These are phyloP conservation scores for Candida xyloterini DNA, from an alignment of 805 yeast genomes.

Conservation along the genomic window DNA sequence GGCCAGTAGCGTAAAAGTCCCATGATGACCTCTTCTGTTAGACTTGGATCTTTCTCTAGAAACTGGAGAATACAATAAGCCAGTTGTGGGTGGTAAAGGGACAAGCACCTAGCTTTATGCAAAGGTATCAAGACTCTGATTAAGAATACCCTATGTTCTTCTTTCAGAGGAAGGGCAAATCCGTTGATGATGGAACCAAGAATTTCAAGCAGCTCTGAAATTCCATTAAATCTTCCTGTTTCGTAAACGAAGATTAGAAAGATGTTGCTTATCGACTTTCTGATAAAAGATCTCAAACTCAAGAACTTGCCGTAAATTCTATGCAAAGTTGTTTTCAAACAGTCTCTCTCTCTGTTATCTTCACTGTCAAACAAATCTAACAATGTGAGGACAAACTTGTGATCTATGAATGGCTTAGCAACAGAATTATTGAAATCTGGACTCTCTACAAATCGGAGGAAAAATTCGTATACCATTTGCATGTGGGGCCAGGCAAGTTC, in stretches of 20 bases:
- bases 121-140: constrained; percentile 84
- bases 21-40: constrained; percentile 96
- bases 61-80: constrained; percentile 97
- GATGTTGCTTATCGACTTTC: constrained; percentile 88
- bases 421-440: constrained; percentile 91
- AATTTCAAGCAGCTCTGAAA: constrained; percentile 91
- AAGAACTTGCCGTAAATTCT: constrained; percentile 94
- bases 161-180: constrained; percentile 94
- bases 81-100: constrained; percentile 92
- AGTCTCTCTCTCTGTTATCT: constrained; percentile 95
- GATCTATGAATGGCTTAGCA: constrained; percentile 93
- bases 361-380: constrained; percentile 93
- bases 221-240: constrained; percentile 93
- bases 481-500: constrained; percentile 99
- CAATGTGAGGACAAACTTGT: constrained; percentile 73
- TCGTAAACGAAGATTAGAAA: constrained; percentile 92
- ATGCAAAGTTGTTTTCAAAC: constrained; percentile 90
- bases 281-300: constrained; percentile 82
- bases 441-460: constrained; percentile 86
- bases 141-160: constrained; percentile 90
- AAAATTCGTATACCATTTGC: constrained; percentile 94
- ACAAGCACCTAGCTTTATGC: constrained; percentile 85
- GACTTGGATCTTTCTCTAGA: constrained; percentile 85
- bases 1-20: constrained; percentile 96
- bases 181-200: constrained; percentile 96